Base-by-base conservation (phyloP, 2,329 filamentous ascomycete species). In the Phaeophleospora eucalypticola region DNA sequence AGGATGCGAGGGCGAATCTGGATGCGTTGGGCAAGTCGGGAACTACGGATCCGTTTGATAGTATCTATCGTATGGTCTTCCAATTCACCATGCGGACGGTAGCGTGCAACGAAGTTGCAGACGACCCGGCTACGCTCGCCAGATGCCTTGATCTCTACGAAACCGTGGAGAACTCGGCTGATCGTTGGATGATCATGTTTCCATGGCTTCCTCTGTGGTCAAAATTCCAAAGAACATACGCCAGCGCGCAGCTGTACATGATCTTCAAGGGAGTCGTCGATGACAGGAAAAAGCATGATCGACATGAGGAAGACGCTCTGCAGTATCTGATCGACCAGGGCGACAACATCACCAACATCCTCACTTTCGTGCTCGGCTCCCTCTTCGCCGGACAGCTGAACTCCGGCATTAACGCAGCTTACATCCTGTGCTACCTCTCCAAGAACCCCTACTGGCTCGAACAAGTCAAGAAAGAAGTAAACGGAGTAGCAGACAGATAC, bases 341-440 rank as follows among this genome's bases (percentile, higher is more conserved):
- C 4, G 70, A 75, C n/a, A 63, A 60, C 14, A 68, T 74, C 9
- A 51, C 49, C 16, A 43, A 58, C 16, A 60, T 61, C 45, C 35
- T 57, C 14, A 52, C 74, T 66, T 79, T 80, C 60, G 67, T 79
- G 27, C 64, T 81, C n/a, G 71, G 72, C 10, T 66, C 75, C 0
- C 63, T 82, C 2, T 80, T 78, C 57, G 78, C 78, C 1, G 78
- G 78, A n/a, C 65, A 77, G 27, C 53, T 80, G n/a, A 82, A 81
- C 62, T 76, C 67, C 18, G 77, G 77, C 33, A 72, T 79, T 58
- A 80, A 78, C 52, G 73, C 75, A 1, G 72, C 73, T 2, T 80
- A 73, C 70, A 64, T 80, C 50, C 59, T 81, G 51, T 50, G 72
- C 60, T 71, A 76, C 67, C 67, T 83, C 43, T 60, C 76, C 44